Evolutionary conservation across 495 filamentous ascomycete genomes (phyloP).

Genomic region (Neurospora pannonica): DNA sequence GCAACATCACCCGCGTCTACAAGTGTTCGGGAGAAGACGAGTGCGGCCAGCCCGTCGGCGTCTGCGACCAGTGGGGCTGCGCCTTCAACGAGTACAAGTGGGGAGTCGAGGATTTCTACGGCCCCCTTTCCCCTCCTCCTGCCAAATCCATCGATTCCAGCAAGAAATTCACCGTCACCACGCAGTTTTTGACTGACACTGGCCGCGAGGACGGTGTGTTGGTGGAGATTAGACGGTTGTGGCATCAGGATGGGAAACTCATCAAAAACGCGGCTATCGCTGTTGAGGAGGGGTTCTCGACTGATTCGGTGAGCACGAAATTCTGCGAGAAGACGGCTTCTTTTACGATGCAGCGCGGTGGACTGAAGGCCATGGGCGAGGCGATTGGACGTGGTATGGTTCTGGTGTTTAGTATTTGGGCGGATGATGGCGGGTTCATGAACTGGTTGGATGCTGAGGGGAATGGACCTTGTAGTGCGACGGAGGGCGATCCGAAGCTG

Average conservation of each 20-base stretch:
- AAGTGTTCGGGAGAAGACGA: slow-evolving; percentile 31
- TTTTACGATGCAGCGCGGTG: slow-evolving; percentile 34
- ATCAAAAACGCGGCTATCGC: slow-evolving; percentile 24
- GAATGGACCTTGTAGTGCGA: slow-evolving; percentile 51
- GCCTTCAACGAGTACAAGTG: slow-evolving; percentile 41
- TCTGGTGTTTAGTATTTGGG: slow-evolving; percentile 54
- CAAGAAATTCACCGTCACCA: slow-evolving; percentile 56
- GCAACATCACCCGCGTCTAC: slow-evolving; percentile 36
- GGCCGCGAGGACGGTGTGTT: slow-evolving; percentile 35
- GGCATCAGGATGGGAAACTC: slow-evolving; percentile 52
- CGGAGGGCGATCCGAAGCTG: slow-evolving; percentile 37
- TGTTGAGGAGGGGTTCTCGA: not conserved
- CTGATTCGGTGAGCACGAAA: not conserved
- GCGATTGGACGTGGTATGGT: slow-evolving; percentile 53
- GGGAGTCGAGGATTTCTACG: slow-evolving; percentile 48
- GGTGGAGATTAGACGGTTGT: slow-evolving; percentile 51
- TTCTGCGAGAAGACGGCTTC: slow-evolving; percentile 10
- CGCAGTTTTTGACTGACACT: slow-evolving; percentile 54
- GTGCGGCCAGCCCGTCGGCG: slow-evolving; percentile 37
- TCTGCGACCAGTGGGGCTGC: slow-evolving; percentile 43
- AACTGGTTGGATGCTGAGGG: slow-evolving; percentile 51
- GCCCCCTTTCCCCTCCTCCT: slow-evolving; percentile 12
- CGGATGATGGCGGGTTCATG: slow-evolving; percentile 50
- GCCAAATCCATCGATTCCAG: slow-evolving; percentile 40
- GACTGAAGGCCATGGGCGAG: slow-evolving; percentile 45